phyloP scores from a whole-genome alignment of 179 eudicot species.

The Corrigiola litoralis region DNA sequence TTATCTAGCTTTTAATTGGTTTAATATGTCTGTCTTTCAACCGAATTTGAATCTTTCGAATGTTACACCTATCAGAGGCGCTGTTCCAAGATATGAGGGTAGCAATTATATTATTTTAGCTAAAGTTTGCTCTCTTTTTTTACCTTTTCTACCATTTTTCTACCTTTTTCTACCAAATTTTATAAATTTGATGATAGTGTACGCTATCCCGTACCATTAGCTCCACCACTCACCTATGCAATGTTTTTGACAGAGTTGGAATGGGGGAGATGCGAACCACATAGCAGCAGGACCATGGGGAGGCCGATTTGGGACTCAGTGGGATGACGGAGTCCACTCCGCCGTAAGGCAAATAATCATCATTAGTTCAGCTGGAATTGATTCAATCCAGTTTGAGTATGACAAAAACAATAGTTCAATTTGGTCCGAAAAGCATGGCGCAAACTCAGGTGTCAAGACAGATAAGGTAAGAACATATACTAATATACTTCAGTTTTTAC shows the following conservation, averaged over 20 bases:
- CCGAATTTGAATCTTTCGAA: no score
- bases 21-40: no score
- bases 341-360: constrained; percentile 34
- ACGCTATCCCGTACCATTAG: no score
- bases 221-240: no score
- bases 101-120: no score
- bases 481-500: background rate
- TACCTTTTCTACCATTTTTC: background rate
- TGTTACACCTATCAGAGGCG: no score
- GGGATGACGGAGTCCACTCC: constrained; percentile 39
- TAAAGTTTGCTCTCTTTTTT: background rate
- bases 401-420: constrained; percentile 23
- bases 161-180: background rate
- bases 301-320: constrained; percentile 30
- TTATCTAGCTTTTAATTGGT: no score
- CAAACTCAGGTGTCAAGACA: constrained; percentile 20
- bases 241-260: constrained; percentile 8
- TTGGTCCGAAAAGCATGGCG: constrained; percentile 35
- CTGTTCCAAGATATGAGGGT: no score
- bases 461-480: constrained; percentile 19
- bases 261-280: background rate
- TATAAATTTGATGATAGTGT: no score
- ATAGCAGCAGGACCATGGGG: constrained; percentile 40
- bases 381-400: constrained; percentile 34
- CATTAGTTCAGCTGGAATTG: constrained; percentile 24